These are phyloP conservation scores for Rhizopogon roseolus DNA, from an alignment of 768 basidiomycete genomes.

Conservation along the genomic window DNA sequence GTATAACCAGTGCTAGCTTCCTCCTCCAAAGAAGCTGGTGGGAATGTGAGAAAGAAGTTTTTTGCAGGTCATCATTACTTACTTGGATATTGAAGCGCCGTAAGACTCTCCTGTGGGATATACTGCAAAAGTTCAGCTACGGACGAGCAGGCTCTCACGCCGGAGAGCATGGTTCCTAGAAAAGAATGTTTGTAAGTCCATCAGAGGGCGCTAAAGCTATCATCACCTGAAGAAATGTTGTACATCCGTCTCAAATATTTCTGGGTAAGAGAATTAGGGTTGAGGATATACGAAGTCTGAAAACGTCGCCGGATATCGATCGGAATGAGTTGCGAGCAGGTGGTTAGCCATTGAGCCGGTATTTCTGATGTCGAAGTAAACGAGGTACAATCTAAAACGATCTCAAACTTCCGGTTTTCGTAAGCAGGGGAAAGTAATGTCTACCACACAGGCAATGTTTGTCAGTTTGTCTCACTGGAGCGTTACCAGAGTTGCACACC, in stretches of 20 bases:
- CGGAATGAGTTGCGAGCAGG: constrained; percentile 71
- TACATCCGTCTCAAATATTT: constrained; percentile 74
- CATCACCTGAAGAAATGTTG: constrained; percentile 53
- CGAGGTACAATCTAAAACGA: constrained; percentile 79
- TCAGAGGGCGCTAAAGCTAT: constrained; percentile 7
- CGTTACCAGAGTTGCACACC: constrained; percentile 30
- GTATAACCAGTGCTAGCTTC: constrained; percentile 50
- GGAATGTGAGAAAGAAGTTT: constrained; percentile 3
- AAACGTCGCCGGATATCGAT: constrained; percentile 64
- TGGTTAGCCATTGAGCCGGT: constrained; percentile 78
- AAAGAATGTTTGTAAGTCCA: background rate
- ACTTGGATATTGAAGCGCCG: constrained; percentile 54
- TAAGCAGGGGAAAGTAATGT: constrained; percentile 46
- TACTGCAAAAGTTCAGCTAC: constrained; percentile 54
- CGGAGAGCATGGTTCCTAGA: constrained; percentile 48
- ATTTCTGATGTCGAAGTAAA: constrained; percentile 74
- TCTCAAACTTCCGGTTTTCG: constrained; percentile 51
- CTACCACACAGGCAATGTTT: constrained; percentile 26
- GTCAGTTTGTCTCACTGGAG: background rate
- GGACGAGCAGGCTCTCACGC: constrained; percentile 59
- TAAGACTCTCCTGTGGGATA: constrained; percentile 44
- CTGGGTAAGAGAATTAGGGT: constrained; percentile 66
- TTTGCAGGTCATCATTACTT: constrained; percentile 14
- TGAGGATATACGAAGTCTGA: constrained; percentile 58
- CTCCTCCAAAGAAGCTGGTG: constrained; percentile 54